Percentiles rank a stretch among this genome's conserved stretches.
phyloP scores from a whole-genome alignment of 495 filamentous ascomycete genomes.

The Penicillium macrosclerotiorum region DNA sequence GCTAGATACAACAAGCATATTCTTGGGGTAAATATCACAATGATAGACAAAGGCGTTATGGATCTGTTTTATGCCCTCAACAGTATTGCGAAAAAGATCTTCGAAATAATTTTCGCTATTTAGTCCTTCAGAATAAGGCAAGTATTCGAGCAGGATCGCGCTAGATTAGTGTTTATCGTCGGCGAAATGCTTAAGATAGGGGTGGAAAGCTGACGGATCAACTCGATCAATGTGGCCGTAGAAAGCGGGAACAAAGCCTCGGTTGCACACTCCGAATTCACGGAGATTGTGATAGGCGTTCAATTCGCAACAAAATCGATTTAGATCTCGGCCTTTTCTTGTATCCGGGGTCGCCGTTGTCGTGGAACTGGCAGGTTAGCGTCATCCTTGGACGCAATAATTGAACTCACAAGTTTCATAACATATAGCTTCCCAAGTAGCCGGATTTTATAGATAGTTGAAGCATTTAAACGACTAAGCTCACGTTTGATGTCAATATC shows the following conservation, averaged over 20 bases:
- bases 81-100: conserved; percentile 11
- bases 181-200: conserved; percentile 13
- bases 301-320: conserved; percentile 23
- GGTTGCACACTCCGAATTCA: conserved; percentile 13
- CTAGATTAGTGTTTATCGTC: conserved; percentile 9
- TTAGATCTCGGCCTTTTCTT: conserved; percentile 22
- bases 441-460: not conserved
- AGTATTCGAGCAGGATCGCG: conserved; percentile 22
- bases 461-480: conserved; percentile 6
- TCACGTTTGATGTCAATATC: conserved; percentile 5
- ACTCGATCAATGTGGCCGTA: conserved; percentile 22
- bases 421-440: conserved; percentile 1
- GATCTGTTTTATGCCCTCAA: conserved; percentile 17
- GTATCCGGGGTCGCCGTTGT: conserved; percentile 15
- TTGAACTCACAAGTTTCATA: conserved; percentile 7
- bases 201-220: conserved; percentile 19
- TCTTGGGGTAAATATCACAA: conserved; percentile 24
- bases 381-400: not conserved
- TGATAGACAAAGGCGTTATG: conserved; percentile 18
- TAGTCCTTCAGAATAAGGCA: conserved; percentile 16
- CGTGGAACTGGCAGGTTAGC: conserved; percentile 3
- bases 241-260: conserved; percentile 20
- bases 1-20: conserved; percentile 19
- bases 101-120: conserved; percentile 29
- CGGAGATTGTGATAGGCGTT: conserved; percentile 24